Evolutionary conservation across 768 basidiomycete genomes (phyloP).

Genomic region (Lentinus tigrinus): DNA sequence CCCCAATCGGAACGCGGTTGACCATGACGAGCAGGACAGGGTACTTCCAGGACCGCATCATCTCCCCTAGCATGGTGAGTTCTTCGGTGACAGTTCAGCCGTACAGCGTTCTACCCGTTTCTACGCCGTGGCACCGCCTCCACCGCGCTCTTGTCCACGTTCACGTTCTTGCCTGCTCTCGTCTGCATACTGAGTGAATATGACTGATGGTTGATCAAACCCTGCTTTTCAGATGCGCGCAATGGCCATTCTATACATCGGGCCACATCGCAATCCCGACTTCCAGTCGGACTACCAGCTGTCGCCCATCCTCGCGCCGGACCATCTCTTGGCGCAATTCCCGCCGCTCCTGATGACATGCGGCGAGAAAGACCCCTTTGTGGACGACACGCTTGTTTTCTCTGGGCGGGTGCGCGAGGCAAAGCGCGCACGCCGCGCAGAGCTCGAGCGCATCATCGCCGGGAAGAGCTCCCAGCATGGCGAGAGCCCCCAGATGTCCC

Average conservation of each 20-base stretch:
- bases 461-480: conserved; percentile 65
- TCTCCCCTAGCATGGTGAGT: conserved; percentile 94
- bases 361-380: conserved; percentile 92
- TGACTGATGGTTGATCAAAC: conserved; percentile 9
- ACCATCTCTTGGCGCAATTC: conserved; percentile 83
- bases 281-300: conserved; percentile 94
- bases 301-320: conserved; percentile 90
- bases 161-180: background rate
- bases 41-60: conserved; percentile 90
- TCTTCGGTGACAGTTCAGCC: conserved; percentile 2
- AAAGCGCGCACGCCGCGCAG: conserved; percentile 77
- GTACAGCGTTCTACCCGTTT: conserved; percentile 2
- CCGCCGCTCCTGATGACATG: conserved; percentile 93
- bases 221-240: conserved; percentile 82
- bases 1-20: conserved; percentile 78
- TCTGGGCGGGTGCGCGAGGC: conserved; percentile 94
- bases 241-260: conserved; percentile 97
- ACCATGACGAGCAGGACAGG: conserved; percentile 96
- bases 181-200: background rate
- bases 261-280: conserved; percentile 91
- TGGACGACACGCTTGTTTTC: conserved; percentile 97
- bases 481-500: conserved; percentile 61
- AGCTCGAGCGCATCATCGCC: conserved; percentile 61
- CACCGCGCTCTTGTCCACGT: background rate
- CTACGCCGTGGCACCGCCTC: background rate